Evolutionary conservation across 2,329 filamentous ascomycete species (phyloP).

Genomic region (Pseudomassariella vexata): DNA sequence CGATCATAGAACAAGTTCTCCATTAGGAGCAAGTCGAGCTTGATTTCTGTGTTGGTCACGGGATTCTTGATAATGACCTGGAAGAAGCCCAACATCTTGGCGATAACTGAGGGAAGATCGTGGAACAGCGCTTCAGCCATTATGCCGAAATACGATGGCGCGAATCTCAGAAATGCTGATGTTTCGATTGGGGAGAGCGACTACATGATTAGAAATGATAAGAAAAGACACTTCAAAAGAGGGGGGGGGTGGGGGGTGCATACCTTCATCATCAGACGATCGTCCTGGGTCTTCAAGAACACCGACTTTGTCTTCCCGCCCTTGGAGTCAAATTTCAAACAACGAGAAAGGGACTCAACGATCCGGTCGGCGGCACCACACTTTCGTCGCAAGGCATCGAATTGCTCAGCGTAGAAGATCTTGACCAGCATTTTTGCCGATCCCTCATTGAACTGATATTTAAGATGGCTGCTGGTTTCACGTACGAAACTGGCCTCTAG

Average conservation of each 20-base stretch:
- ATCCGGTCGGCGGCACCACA: constrained; percentile 92
- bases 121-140: constrained; percentile 97
- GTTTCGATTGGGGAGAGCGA: constrained; percentile 87
- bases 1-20: constrained; percentile 98
- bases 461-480: constrained; percentile 84
- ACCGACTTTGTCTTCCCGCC: constrained; percentile 97
- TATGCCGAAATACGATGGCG: constrained; percentile 93
- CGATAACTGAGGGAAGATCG: constrained; percentile 90
- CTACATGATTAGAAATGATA: constrained; percentile 39
- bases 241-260: no score
- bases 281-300: constrained; percentile 93
- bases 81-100: constrained; percentile 98
- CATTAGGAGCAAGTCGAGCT: constrained; percentile 90
- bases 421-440: constrained; percentile 96
- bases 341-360: constrained; percentile 89
- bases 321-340: constrained; percentile 96
- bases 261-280: constrained; percentile 82
- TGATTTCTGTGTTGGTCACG: constrained; percentile 83
- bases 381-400: constrained; percentile 87
- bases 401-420: constrained; percentile 97
- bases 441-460: constrained; percentile 91
- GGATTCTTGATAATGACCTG: constrained; percentile 97
- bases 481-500: constrained; percentile 82
- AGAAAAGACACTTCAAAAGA: constrained; percentile 46
- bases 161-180: constrained; percentile 88